Percentiles rank a stretch among this genome's conserved stretches.
phyloP scores from a whole-genome alignment of 2,329 filamentous ascomycete species.

The Xylariomycetidae sp. region DNA sequence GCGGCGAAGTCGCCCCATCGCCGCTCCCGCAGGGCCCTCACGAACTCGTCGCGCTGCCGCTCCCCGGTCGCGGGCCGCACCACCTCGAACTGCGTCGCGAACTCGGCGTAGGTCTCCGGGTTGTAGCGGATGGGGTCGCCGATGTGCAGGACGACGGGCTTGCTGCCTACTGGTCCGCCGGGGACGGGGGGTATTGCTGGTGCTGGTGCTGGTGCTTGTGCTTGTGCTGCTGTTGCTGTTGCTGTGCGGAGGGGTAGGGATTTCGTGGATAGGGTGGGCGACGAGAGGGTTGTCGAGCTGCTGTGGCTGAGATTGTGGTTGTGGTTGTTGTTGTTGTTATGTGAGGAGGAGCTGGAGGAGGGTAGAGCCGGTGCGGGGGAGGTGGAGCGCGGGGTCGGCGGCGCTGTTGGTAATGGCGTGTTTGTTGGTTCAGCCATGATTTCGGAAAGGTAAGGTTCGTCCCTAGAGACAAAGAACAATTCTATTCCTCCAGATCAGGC shows the following conservation, averaged over 20 bases:
- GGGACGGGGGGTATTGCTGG: constrained; percentile 14
- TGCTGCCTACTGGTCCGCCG: constrained; percentile 17
- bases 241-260: no score
- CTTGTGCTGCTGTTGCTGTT: constrained; percentile 11
- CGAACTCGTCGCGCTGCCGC: constrained; percentile 45
- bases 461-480: neutral
- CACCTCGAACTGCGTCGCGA: constrained; percentile 42
- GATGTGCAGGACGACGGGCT: constrained; percentile 65
- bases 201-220: constrained; percentile 9
- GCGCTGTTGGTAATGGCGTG: constrained; percentile 38
- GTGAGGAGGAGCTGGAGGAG: constrained; percentile 4
- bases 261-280: constrained; percentile 19
- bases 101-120: constrained; percentile 38
- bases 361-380: constrained; percentile 31
- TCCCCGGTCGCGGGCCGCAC: constrained; percentile 47
- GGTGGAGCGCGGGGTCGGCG: constrained; percentile 39
- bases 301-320: constrained; percentile 7
- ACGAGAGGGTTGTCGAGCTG: constrained; percentile 17
- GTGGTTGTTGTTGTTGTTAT: constrained; percentile 11
- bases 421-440: constrained; percentile 44
- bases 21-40: constrained; percentile 42
- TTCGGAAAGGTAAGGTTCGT: neutral
- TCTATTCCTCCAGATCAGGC: neutral
- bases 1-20: constrained; percentile 51
- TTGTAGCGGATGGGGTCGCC: constrained; percentile 59